Evolutionary conservation across 73 alveolate genomes (phyloP), one percentile per base, ranked within the genome.

Genomic region (Breviolum minutum): DNA sequence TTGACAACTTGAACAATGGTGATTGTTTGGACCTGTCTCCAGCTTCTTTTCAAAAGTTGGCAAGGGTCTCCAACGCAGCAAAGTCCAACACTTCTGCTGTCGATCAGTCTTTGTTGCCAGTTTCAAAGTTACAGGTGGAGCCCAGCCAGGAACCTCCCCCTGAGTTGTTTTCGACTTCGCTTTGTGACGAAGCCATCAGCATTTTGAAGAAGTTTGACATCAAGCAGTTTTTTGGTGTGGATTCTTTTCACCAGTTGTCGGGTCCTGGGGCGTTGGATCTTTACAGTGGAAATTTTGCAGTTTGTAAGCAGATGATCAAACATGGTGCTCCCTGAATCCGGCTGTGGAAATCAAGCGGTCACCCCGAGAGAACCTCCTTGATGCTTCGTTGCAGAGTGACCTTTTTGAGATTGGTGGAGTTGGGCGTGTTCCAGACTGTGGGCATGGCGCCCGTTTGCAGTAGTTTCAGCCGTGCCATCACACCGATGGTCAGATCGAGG

Each of bases 371-470:
- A 29, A 89, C 61, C 81, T 89, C 2, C 22, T 32, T 10, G 86
- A 64, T 7, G 27, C 8, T 13, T 6, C 20, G 16, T 8, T 32
- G 40, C 70, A 40, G 82, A 26, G 29, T 10, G 13, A 6, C 19
- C 14, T 89, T 14, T 2, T 69, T 17, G 27, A 8, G 29, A n/a
- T 63, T 69, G 29, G 0, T 64, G 26, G 19, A 9, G 8, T 16
- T 5, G 10, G 95, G 95, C 48, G 32, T 48, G n/a, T 63, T 87
- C 70, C 2, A 0, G 26, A 3, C 27, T 30, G 6, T 32, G 6
- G 96, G 87, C 0, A 19, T 48, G 32, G 96, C 87, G 3, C 96
- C 96, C 16, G 10, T 69, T 0, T 89, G 87, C 73, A n/a, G 76
- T 66, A 70, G 87, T 0, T 89, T 89, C 63, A n/a, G 73, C 62